Conservation (phyloP, 805 yeast species). For the Candida railenensis region DNA sequence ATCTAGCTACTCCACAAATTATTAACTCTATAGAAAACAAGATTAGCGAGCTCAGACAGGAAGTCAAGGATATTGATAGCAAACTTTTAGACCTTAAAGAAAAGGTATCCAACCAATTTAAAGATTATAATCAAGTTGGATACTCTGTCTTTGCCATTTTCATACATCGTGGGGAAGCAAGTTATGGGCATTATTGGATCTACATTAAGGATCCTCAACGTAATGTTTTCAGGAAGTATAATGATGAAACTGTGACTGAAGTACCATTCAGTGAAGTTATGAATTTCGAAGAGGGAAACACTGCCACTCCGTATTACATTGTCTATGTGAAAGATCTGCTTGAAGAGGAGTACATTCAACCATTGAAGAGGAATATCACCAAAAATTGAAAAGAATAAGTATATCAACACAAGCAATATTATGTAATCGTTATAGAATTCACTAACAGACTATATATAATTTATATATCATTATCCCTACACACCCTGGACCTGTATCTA, state of each 20-base stretch:
- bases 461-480: too few relatives aligned
- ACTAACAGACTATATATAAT: too few relatives aligned
- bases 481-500: too few relatives aligned
- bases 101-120: constrained; percentile 60
- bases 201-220: constrained; percentile 77
- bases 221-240: constrained; percentile 79
- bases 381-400: background rate
- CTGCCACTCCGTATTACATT: constrained; percentile 92
- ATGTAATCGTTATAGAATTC: background rate
- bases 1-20: constrained; percentile 37
- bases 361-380: constrained; percentile 49
- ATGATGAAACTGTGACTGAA: constrained; percentile 91
- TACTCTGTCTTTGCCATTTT: constrained; percentile 88
- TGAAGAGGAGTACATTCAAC: constrained; percentile 55
- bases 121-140: constrained; percentile 58
- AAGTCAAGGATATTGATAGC: constrained; percentile 41
- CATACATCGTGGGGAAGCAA: constrained; percentile 93
- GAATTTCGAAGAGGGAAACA: constrained; percentile 64
- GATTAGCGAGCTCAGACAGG: constrained; percentile 45
- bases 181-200: constrained; percentile 96
- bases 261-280: constrained; percentile 66
- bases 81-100: constrained; percentile 45
- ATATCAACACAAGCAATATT: too few relatives aligned
- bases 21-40: constrained; percentile 47
- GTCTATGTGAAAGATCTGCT: constrained; percentile 74